Conservation (phyloP, 2,329 filamentous ascomycete genomes). For the Geoglossum cookeanum region DNA sequence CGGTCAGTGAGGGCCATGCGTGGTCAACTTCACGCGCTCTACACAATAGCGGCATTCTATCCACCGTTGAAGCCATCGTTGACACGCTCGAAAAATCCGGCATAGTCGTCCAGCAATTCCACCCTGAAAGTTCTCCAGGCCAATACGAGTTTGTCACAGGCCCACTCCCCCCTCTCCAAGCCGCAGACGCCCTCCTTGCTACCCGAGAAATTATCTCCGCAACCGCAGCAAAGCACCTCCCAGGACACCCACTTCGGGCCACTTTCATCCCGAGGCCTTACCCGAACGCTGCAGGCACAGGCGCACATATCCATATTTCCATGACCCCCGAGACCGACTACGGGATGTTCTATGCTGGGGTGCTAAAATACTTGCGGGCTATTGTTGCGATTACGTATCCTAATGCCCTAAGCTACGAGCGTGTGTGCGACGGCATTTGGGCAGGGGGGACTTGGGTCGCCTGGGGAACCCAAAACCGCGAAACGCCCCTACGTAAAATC, state of each 20-base stretch:
- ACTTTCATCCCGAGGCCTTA: slow-evolving; percentile 55
- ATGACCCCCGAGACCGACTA: slow-evolving; percentile 21
- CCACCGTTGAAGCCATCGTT: slow-evolving; percentile 47
- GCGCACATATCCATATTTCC: slow-evolving; percentile 45
- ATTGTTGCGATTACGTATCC: slow-evolving; percentile 52
- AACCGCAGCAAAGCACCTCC: slow-evolving; percentile 40
- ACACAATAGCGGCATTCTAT: slow-evolving; percentile 34
- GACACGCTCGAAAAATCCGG: slow-evolving; percentile 38
- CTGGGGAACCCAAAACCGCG: slow-evolving; percentile 69
- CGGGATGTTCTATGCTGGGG: slow-evolving; percentile 50
- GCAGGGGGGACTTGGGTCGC: slow-evolving; percentile 59
- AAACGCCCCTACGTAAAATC: slow-evolving; percentile 53
- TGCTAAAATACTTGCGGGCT: slow-evolving; percentile 45
- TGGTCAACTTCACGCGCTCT: slow-evolving; percentile 50
- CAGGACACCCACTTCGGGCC: slow-evolving; percentile 33
- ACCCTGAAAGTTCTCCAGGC: slow-evolving; percentile 52
- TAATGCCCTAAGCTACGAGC: slow-evolving; percentile 46
- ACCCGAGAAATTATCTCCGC: slow-evolving; percentile 49
- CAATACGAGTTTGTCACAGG: slow-evolving; percentile 65
- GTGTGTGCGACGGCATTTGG: slow-evolving; percentile 52
- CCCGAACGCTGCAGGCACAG: slow-evolving; percentile 35
- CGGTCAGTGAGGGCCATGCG: slow-evolving; percentile 44
- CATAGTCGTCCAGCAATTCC: slow-evolving; percentile 52
- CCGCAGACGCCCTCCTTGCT: slow-evolving; percentile 53
- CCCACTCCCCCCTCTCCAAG: slow-evolving; percentile 39